phyloP scores from a whole-genome alignment of 2,329 filamentous ascomycete species.

The Paracorniculantispora psalliotae region DNA sequence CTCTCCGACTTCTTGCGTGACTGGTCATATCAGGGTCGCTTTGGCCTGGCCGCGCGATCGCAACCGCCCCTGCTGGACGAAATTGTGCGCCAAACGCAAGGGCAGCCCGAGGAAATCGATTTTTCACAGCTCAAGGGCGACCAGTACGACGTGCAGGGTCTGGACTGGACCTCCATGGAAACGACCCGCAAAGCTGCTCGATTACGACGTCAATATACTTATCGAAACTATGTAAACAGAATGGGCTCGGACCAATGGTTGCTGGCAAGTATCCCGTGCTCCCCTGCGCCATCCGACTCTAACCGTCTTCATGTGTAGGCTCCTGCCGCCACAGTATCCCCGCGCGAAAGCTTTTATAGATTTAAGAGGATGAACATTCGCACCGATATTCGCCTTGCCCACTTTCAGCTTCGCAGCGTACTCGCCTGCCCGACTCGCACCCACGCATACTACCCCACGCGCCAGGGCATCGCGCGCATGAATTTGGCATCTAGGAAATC shows the following conservation, averaged over 20 bases:
- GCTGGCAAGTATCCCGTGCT: slow-evolving; percentile 34
- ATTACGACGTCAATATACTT: slow-evolving; percentile 41
- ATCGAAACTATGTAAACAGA: slow-evolving; percentile 56
- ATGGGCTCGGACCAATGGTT: slow-evolving; percentile 40
- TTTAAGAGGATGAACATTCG: slow-evolving; percentile 55
- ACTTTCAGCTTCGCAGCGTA: slow-evolving; percentile 62
- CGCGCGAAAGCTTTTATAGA: slow-evolving; percentile 48
- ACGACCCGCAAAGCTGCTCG: slow-evolving; percentile 47
- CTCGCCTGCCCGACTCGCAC: slow-evolving; percentile 52
- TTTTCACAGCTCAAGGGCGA: slow-evolving; percentile 52
- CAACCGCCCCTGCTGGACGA: slow-evolving; percentile 25
- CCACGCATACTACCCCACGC: slow-evolving; percentile 52
- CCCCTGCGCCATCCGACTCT: not conserved
- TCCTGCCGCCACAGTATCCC: slow-evolving; percentile 25
- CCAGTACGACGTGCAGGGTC: slow-evolving; percentile 52
- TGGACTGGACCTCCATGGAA: slow-evolving; percentile 51
- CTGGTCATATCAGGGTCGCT: slow-evolving; percentile 38
- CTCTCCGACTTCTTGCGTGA: slow-evolving; percentile 45
- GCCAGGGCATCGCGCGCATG: slow-evolving; percentile 44
- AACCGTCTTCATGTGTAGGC: not conserved
- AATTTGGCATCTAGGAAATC: slow-evolving; percentile 44
- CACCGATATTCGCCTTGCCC: slow-evolving; percentile 50
- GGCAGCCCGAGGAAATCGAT: slow-evolving; percentile 21
- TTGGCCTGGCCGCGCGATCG: slow-evolving; percentile 20
- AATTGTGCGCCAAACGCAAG: slow-evolving; percentile 27